These are phyloP conservation scores for Sutorius australiensis DNA, from an alignment of 768 basidiomycete genomes.

Conservation along the genomic window DNA sequence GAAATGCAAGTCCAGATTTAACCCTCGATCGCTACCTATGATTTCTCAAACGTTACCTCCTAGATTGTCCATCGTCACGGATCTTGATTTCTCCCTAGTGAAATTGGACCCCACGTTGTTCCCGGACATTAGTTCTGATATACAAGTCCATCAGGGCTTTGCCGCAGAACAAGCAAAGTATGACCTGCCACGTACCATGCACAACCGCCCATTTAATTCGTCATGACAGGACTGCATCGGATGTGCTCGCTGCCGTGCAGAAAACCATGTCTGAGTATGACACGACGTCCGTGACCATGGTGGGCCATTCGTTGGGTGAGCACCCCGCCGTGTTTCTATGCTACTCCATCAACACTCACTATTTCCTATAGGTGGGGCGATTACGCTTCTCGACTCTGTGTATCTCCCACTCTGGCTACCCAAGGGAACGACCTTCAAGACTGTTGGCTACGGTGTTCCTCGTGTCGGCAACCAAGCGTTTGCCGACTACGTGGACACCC, in stretches of 20 bases:
- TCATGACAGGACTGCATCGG: constrained; percentile 35
- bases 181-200: constrained; percentile 12
- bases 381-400: constrained; percentile 37
- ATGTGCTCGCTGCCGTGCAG: constrained; percentile 44
- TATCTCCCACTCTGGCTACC: constrained; percentile 40
- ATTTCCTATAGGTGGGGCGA: constrained; percentile 30
- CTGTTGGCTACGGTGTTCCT: constrained; percentile 35
- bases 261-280: constrained; percentile 34
- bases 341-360: not conserved
- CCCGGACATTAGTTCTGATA: constrained; percentile 41
- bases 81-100: constrained; percentile 36
- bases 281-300: constrained; percentile 39
- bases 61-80: constrained; percentile 40
- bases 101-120: constrained; percentile 42
- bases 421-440: constrained; percentile 28
- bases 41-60: not conserved
- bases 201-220: not conserved
- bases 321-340: not conserved
- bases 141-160: constrained; percentile 50
- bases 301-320: constrained; percentile 43
- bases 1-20: constrained; percentile 23
- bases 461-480: constrained; percentile 57
- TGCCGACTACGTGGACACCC: constrained; percentile 51
- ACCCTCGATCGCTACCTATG: constrained; percentile 22
- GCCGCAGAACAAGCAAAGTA: constrained; percentile 42